These are phyloP conservation scores for Saccharomyces kudriavzevii DNA, from an alignment of 805 yeast genomes.

Conservation along the genomic window DNA sequence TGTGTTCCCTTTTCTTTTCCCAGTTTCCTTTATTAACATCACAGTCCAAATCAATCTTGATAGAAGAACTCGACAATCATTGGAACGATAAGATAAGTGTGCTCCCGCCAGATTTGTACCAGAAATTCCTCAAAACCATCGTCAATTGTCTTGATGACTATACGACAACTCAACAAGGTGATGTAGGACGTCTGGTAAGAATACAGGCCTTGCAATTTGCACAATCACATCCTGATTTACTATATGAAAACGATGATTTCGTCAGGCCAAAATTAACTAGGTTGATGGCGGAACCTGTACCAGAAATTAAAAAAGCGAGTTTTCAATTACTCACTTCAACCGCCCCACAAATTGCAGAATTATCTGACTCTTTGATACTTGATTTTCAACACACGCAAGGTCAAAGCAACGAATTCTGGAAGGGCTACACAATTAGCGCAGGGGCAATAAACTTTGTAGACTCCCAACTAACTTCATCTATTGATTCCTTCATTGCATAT, in stretches of 20 bases:
- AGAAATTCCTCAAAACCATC: constrained; percentile 1
- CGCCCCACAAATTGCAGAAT: neutral
- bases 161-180: constrained; percentile 74
- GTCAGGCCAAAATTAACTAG: constrained; percentile 39
- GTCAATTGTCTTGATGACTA: constrained; percentile 59
- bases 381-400: constrained; percentile 7
- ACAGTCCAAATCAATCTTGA: neutral
- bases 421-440: constrained; percentile 44
- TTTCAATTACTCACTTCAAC: constrained; percentile 1
- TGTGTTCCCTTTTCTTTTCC: neutral
- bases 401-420: constrained; percentile 39
- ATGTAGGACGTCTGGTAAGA: constrained; percentile 78
- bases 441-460: constrained; percentile 52
- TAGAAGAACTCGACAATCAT: neutral
- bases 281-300: constrained; percentile 57
- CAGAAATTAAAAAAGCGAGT: constrained; percentile 30
- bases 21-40: neutral
- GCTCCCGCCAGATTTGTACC: neutral
- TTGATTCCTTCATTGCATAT: constrained; percentile 32
- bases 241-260: neutral
- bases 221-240: constrained; percentile 16
- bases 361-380: constrained; percentile 1
- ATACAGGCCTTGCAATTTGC: constrained; percentile 40
- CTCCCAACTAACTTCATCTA: constrained; percentile 35
- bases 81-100: neutral